Evolutionary conservation across 306 rosid genomes (phyloP), one percentile per base, ranked within the genome.

Genomic region (Corylus heterophylla): DNA sequence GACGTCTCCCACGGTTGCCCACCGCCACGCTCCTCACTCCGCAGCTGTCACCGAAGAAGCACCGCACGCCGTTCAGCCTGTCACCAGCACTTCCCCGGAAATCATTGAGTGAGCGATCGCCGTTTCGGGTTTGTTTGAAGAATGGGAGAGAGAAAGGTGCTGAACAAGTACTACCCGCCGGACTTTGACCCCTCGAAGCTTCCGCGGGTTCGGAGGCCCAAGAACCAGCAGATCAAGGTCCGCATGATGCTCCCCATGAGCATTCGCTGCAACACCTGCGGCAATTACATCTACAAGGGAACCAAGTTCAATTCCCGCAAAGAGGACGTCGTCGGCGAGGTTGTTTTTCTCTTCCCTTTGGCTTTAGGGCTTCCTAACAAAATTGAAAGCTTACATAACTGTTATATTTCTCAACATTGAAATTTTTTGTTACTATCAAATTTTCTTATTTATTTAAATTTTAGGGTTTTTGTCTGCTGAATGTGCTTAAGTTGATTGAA

Each of bases 181-280:
- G 98, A 94, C 74, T 94, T 94, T 47, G 97, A 94, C 71, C 98
- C 97, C 0, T 71, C 94, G 31, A 92, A 89, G 86, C 88, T 94
- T 11, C 97, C 95, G 4, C 79, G 95, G 66, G 89, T 75, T 1
- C 85, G 89, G 78, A 71, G 95, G 47, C 93, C 97, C 4, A 94
- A 89, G 83, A 94, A 94, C 47, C 90, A 89, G 71, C 98, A 94
- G 78, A 92, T 94, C 37, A 94, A 94, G 85, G 90, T 92, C 18
- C 97, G 98, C 7, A 94, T 94, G 98, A 94, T 92, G 97, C 97
- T 92, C 83, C 97, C 98, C 20, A 94, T 94, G 97, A 94, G 98
- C 83, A 94, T 94, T 49, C 88, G 97, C n/a, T 94, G 98, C 91
- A 91, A 89, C 58, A 92, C 98, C 0, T 92, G 98, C 13, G 90